Conservation (phyloP, 495 filamentous ascomycete species). For the Penicillium odoratum region DNA sequence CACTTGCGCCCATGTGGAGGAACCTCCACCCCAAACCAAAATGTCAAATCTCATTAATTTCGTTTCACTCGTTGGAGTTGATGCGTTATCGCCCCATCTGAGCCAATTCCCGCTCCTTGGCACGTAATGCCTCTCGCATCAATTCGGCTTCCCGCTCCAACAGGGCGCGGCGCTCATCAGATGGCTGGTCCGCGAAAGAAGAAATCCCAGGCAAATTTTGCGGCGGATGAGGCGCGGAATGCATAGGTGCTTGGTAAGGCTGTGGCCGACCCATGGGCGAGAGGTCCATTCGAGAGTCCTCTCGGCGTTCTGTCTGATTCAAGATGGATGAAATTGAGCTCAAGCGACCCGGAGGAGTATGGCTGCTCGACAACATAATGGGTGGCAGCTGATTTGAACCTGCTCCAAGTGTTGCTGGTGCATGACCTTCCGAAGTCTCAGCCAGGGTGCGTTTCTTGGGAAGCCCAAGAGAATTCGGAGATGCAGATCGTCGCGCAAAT, state of each 20-base stretch:
- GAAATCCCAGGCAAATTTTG: constrained; percentile 41
- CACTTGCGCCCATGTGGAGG: constrained; percentile 24
- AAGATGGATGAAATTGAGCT: constrained; percentile 81
- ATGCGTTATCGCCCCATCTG: constrained; percentile 49
- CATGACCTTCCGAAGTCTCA: constrained; percentile 34
- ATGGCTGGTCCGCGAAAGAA: constrained; percentile 49
- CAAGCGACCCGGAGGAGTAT: constrained; percentile 52
- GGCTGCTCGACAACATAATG: constrained; percentile 44
- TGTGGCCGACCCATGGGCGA: constrained; percentile 40
- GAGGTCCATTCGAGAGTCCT: constrained; percentile 52
- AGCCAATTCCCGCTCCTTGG: constrained; percentile 77
- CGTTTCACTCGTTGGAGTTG: constrained; percentile 17
- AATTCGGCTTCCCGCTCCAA: constrained; percentile 72
- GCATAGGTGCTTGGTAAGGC: constrained; percentile 32
- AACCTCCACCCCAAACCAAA: constrained; percentile 13
- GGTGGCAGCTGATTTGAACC: constrained; percentile 49
- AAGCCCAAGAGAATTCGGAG: constrained; percentile 37
- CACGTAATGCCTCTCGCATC: constrained; percentile 71
- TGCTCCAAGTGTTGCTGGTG: constrained; percentile 35
- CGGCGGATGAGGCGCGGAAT: constrained; percentile 26
- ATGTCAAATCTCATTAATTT: constrained; percentile 22
- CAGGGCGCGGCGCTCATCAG: constrained; percentile 62
- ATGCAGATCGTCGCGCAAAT: constrained; percentile 41
- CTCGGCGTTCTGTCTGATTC: constrained; percentile 50
- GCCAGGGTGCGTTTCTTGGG: constrained; percentile 48